phyloP scores from a whole-genome alignment of 352 stramenopile genomes.

The Pythium monospermum region DNA sequence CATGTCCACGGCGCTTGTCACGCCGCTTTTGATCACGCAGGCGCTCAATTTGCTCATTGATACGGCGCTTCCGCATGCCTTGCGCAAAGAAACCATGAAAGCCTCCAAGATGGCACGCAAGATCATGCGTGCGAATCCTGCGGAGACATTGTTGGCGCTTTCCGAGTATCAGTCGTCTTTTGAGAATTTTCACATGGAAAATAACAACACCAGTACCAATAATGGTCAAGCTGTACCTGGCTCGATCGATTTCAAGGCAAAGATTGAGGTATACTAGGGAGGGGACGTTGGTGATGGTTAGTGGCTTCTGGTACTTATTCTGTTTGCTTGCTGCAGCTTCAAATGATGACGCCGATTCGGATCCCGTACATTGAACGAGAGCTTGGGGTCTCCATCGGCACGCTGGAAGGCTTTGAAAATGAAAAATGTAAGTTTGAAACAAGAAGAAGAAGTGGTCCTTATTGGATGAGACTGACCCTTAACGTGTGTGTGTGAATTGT shows the following conservation, averaged over 20 bases:
- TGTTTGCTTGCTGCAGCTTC: slow-evolving; percentile 32
- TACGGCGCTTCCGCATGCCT: slow-evolving; percentile 58
- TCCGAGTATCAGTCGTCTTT: slow-evolving; percentile 82
- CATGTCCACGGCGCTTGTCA: slow-evolving; percentile 85
- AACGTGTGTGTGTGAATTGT: neutral
- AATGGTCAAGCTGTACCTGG: no score
- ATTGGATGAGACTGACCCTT: no score
- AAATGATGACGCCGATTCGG: slow-evolving; percentile 86
- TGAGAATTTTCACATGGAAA: slow-evolving; percentile 47
- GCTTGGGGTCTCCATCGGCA: slow-evolving; percentile 67
- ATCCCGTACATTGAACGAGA: slow-evolving; percentile 84
- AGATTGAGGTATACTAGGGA: slow-evolving; percentile 62
- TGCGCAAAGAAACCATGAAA: slow-evolving; percentile 59
- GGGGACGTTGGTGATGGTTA: neutral
- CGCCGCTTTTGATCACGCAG: slow-evolving; percentile 79
- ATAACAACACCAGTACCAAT: slow-evolving; percentile 17
- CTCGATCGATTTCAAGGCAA: slow-evolving; percentile 65
- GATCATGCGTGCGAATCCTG: slow-evolving; percentile 77
- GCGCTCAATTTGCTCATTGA: slow-evolving; percentile 83
- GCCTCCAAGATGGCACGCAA: slow-evolving; percentile 74
- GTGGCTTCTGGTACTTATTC: neutral
- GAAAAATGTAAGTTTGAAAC: slow-evolving; percentile 59
- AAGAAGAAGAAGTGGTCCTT: no score
- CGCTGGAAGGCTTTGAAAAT: slow-evolving; percentile 78
- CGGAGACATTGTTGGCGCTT: slow-evolving; percentile 72